Evolutionary conservation across 2,329 filamentous ascomycete genomes (phyloP).

Genomic region (Capronia americana): DNA sequence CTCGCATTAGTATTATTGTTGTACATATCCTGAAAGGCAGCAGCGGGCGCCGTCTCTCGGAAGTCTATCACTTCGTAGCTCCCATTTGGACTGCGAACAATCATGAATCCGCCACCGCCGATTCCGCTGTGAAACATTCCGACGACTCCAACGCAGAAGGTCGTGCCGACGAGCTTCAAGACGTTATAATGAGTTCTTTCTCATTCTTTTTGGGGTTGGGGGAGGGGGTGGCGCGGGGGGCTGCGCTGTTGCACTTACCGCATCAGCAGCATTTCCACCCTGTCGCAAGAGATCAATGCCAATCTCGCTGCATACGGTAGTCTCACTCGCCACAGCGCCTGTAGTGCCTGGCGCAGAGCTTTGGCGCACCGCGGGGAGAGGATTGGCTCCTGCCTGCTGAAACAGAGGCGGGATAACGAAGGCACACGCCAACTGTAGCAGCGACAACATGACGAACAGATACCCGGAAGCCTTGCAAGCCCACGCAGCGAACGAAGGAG

Average conservation of each 20-base stretch:
- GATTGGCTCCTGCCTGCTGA: constrained; percentile 32
- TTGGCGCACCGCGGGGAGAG: constrained; percentile 23
- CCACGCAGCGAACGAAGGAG: constrained; percentile 15
- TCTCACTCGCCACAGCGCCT: constrained; percentile 76
- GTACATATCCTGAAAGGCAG: constrained; percentile 85
- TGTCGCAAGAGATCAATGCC: constrained; percentile 67
- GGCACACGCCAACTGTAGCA: constrained; percentile 31
- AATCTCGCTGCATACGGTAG: constrained; percentile 70
- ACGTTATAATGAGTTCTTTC: constrained; percentile 8
- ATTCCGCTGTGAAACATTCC: constrained; percentile 81
- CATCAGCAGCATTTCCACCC: constrained; percentile 77
- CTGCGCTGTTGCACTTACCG: constrained; percentile 51
- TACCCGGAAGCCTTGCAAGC: constrained; percentile 10
- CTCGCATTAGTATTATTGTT: constrained; percentile 71
- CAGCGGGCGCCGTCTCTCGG: constrained; percentile 82
- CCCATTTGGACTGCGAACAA: constrained; percentile 75
- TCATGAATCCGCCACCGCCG: constrained; percentile 88
- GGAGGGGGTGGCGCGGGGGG: too few species aligned
- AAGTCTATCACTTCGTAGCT: constrained; percentile 88
- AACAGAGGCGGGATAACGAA: constrained; percentile 30
- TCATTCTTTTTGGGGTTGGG: too few species aligned
- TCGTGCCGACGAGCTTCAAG: constrained; percentile 68
- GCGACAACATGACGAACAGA: constrained; percentile 29
- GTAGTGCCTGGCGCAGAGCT: constrained; percentile 39
- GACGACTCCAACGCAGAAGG: constrained; percentile 76